phyloP scores from a whole-genome alignment of 805 yeast genomes.

The Spathaspora hagerdaliae region DNA sequence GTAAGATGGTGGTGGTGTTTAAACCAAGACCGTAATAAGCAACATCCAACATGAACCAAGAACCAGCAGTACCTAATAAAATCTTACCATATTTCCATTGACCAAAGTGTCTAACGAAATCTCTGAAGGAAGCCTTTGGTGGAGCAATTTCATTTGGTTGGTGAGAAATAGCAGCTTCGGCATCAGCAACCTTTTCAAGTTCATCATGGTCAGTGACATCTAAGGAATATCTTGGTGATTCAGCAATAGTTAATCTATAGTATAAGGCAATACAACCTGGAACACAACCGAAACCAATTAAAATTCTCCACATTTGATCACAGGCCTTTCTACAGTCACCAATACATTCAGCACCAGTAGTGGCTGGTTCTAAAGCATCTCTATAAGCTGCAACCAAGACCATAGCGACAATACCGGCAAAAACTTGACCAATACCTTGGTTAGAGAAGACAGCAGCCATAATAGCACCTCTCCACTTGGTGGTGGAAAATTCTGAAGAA shows the following conservation, averaged over 20 bases:
- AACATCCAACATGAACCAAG: constrained; percentile 88
- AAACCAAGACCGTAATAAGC: constrained; percentile 88
- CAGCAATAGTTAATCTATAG: constrained; percentile 91
- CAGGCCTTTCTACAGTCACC: constrained; percentile 67
- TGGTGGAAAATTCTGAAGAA: constrained; percentile 87
- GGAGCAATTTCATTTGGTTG: constrained; percentile 43
- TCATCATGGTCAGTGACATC: constrained; percentile 65
- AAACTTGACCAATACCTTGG: constrained; percentile 94
- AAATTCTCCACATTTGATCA: constrained; percentile 93
- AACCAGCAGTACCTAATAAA: constrained; percentile 82
- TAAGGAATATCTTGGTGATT: constrained; percentile 86
- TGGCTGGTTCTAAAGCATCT: constrained; percentile 48
- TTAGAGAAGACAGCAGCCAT: constrained; percentile 96
- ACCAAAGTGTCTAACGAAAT: constrained; percentile 67
- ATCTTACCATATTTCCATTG: constrained; percentile 88
- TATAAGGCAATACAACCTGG: constrained; percentile 84
- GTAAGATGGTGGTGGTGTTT: constrained; percentile 74
- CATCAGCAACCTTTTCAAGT: constrained; percentile 50
- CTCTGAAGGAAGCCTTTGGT: constrained; percentile 78
- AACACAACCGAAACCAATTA: constrained; percentile 85
- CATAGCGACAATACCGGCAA: constrained; percentile 82
- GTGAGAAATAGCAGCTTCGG: constrained; percentile 39
- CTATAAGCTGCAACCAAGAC: constrained; percentile 76
- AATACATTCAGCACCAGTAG: constrained; percentile 57
- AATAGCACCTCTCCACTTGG: constrained; percentile 97